Base-by-base conservation (phyloP, 805 yeast genomes). In the Myxozyma nipponensis region DNA sequence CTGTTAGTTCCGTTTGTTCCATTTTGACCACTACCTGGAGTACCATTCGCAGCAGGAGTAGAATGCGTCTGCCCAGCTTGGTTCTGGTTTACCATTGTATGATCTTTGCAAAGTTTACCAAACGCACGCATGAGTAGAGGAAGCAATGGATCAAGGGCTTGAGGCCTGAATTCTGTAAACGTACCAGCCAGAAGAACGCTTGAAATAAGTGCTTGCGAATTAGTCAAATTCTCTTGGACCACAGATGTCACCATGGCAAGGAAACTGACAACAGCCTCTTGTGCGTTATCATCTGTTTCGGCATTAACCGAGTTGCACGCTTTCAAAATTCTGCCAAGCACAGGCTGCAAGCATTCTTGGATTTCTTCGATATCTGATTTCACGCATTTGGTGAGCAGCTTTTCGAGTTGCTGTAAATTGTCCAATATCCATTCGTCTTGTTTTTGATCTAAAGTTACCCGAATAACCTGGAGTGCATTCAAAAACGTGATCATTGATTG, bases 381-480 rank as follows among this genome's bases (percentile, higher is more conserved):
- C 56, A 93, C 73, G 60, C 95, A 83, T 59, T 86, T 86, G 52
- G 86, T 95, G 15, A 93, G 71, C 15, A 93, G 70, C 49, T 77
- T 78, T 57, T 85, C 90, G 28, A 95, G 75, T 30, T 83, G 79
- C 1, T 75, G 72, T 35, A 89, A 67, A 56, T 89, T 85, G 1
- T 79, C 77, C 38, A 84, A 69, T 46, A 93, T 83, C 97, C 97
- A 93, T 13, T 74, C 79, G 0, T 84, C 68, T 1, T 81, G 66
- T 67, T 86, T 86, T 77, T 88, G 86, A 56, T 83, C 86, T 47
- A 93, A 71, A 1, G 89, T 88, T 40, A 89, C 86, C 9, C 84
- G 82, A 40, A 93, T 73, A 0, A 93, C 97, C 65, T 88, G 96
- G 44, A 95, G 69, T 0, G 98, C 95, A 68, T 93, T 95, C 62